phyloP scores from a whole-genome alignment of 1,284 basidiomycete genomes.

The Porphyrellus sp. region DNA sequence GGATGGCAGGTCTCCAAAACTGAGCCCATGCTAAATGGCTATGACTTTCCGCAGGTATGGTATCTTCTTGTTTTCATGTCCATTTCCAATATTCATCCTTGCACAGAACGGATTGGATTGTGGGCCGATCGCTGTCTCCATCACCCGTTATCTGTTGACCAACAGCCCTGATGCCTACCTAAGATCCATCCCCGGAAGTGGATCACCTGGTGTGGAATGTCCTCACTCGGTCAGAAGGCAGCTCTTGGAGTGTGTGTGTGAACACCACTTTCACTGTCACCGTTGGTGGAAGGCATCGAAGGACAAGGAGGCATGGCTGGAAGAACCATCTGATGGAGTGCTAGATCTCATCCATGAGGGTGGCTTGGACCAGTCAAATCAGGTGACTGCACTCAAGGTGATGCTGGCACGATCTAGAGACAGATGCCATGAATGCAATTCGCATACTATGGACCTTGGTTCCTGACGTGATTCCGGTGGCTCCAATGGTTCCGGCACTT shows the following conservation, averaged over 20 bases:
- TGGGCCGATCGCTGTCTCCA: conserved; percentile 3
- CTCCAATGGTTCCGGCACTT: not conserved
- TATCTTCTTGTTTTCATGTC: not conserved
- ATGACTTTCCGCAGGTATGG: conserved; percentile 7
- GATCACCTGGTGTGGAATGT: not conserved
- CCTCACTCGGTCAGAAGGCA: not conserved
- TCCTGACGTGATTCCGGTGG: too few species aligned
- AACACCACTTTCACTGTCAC: not conserved
- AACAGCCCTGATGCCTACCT: conserved; percentile 5
- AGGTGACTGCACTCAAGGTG: not conserved
- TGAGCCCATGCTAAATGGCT: not conserved
- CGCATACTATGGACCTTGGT: too few species aligned
- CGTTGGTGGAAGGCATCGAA: not conserved
- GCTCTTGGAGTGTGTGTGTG: not conserved
- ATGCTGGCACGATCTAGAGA: conserved; percentile 6
- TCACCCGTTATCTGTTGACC: not conserved
- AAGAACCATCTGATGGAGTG: conserved; percentile 2
- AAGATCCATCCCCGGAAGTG: not conserved
- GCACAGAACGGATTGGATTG: conserved; percentile 8
- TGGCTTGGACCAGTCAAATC: conserved; percentile 1
- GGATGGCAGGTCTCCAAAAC: not conserved
- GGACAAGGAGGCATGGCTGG: not conserved
- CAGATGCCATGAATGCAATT: conserved; percentile 2
- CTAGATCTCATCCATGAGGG: not conserved
- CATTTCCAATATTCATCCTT: not conserved